These are phyloP conservation scores for Thraustochytrium sp. DNA, from an alignment of 352 stramenopile species.

Conservation along the genomic window DNA sequence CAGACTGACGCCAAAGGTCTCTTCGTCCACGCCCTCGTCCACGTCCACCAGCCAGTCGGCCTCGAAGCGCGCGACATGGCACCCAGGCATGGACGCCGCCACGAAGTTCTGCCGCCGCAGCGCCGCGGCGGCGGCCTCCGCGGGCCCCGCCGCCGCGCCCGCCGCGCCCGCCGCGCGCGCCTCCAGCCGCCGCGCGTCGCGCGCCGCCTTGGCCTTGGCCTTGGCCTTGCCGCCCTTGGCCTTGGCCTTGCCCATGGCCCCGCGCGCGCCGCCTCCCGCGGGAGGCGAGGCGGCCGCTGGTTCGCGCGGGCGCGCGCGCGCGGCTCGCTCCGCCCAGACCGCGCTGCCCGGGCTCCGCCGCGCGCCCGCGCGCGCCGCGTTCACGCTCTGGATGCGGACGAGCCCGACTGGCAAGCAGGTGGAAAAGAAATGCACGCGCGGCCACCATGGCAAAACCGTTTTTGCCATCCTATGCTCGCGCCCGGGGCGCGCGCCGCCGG, in stretches of 20 bases:
- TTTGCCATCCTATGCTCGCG: too few relatives aligned
- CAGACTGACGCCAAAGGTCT: neutral
- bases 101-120: neutral
- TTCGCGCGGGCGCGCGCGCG: too few relatives aligned
- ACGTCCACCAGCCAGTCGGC: conserved; percentile 23
- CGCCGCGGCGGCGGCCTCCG: neutral
- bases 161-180: neutral
- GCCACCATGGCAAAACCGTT: too few relatives aligned
- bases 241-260: neutral
- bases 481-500: too few relatives aligned
- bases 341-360: too few relatives aligned
- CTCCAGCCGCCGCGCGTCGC: neutral
- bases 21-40: neutral
- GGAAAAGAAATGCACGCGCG: too few relatives aligned
- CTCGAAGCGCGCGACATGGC: neutral
- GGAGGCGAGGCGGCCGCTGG: neutral
- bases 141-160: neutral
- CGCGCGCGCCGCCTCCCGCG: neutral
- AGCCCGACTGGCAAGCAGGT: too few relatives aligned
- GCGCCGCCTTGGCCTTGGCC: neutral
- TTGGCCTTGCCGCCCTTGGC: neutral
- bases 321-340: too few relatives aligned
- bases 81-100: conserved; percentile 14
- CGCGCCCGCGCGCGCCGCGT: too few relatives aligned
- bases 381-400: too few relatives aligned